phyloP scores from a whole-genome alignment of 345 rosid genomes.

The Populus simonii region DNA sequence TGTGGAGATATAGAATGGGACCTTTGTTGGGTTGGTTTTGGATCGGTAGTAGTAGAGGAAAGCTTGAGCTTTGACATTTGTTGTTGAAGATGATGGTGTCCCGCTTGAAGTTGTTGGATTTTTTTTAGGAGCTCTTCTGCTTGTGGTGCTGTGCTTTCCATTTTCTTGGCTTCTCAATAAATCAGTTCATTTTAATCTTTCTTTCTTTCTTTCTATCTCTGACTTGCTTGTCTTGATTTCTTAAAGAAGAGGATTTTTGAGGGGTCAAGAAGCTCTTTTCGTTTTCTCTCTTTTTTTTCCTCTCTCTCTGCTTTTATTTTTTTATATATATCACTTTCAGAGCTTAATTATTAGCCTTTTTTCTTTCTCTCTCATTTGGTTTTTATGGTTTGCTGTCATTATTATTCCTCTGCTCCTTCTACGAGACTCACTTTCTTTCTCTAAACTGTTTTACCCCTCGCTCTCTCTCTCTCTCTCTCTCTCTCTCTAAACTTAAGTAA shows the following conservation, averaged over 20 bases:
- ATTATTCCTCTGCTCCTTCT: not conserved
- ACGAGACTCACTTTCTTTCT: too few species aligned
- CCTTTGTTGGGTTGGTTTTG: slow-evolving; percentile 46
- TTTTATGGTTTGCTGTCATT: not conserved
- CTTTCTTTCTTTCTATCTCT: not conserved
- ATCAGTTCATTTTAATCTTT: not conserved
- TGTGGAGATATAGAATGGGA: slow-evolving; percentile 86
- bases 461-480: too few species aligned
- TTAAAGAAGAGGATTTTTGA: not conserved
- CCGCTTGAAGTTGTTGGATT: slow-evolving; percentile 84
- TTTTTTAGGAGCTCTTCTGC: slow-evolving; percentile 74
- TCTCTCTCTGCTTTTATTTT: not conserved
- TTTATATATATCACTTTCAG: not conserved
- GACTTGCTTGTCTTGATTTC: not conserved
- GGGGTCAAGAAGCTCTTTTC: not conserved
- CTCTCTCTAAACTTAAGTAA: not conserved
- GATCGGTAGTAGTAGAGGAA: slow-evolving; percentile 26
- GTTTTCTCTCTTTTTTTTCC: too few species aligned
- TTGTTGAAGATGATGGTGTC: slow-evolving; percentile 70
- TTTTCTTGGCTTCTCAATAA: slow-evolving; percentile 12
- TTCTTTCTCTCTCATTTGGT: not conserved
- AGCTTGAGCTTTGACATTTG: slow-evolving; percentile 77
- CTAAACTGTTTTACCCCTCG: too few species aligned
- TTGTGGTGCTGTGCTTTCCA: slow-evolving; percentile 55
- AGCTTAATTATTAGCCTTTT: not conserved